Evolutionary conservation across 108 stramenopile genomes (phyloP).

Genomic region (Cyclotella choctawhatcheeana): DNA sequence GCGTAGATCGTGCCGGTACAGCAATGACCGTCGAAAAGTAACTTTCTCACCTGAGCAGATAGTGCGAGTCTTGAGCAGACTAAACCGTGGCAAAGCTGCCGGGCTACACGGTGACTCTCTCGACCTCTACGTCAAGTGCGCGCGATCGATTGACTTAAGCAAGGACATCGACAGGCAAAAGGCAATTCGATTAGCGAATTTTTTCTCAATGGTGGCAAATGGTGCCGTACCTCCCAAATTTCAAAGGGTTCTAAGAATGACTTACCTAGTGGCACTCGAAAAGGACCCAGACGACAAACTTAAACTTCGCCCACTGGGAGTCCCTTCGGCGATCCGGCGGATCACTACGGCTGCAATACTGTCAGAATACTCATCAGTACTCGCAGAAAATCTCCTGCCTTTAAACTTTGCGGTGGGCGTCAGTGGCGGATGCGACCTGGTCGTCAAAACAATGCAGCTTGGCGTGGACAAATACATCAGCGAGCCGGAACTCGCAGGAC

Average conservation of each 20-base stretch:
- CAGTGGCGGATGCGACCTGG: conserved; percentile 6
- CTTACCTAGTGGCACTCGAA: background rate
- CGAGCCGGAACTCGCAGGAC: background rate
- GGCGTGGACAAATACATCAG: conserved; percentile 17
- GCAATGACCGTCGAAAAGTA: background rate
- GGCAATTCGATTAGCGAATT: background rate
- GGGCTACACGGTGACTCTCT: background rate
- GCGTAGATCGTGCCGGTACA: background rate
- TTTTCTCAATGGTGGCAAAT: background rate
- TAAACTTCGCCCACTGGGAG: conserved; percentile 21
- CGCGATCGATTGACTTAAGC: background rate
- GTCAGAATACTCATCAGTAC: background rate
- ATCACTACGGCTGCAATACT: conserved; percentile 11
- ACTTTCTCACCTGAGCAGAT: background rate
- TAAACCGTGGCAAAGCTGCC: background rate
- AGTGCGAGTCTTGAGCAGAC: no score
- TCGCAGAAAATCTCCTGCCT: conserved; percentile 22
- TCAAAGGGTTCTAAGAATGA: background rate
- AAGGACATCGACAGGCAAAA: background rate
- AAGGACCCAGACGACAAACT: background rate
- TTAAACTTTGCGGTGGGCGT: conserved; percentile 31
- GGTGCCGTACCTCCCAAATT: background rate
- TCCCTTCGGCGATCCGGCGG: conserved; percentile 26
- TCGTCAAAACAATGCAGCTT: conserved; percentile 13
- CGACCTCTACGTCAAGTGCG: background rate